A percentile compares a stretch with the other conserved stretches of the same genome.
Evolutionary conservation across 306 rosid genomes (phyloP).

Genomic region (Vachellia pachyceras): DNA sequence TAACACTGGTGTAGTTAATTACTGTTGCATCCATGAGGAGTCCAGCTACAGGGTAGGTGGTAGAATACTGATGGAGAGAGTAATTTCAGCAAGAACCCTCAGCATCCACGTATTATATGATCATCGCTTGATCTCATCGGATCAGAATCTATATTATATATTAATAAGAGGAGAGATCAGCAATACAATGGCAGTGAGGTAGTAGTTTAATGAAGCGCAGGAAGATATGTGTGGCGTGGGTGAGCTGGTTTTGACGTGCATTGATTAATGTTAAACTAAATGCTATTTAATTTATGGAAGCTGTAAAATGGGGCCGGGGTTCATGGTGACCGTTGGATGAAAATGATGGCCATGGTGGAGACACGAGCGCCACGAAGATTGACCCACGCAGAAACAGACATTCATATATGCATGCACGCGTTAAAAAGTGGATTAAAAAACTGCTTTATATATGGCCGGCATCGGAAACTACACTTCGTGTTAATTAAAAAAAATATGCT

Average conservation of each 20-base stretch:
- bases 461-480: too few species aligned
- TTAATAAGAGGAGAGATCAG: neutral
- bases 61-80: neutral
- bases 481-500: too few species aligned
- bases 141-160: neutral
- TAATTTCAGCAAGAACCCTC: neutral
- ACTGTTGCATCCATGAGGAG: slow-evolving; percentile 22
- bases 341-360: neutral
- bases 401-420: neutral
- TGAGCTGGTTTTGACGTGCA: neutral
- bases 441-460: too few species aligned
- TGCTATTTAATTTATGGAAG: neutral
- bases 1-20: neutral
- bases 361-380: neutral
- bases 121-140: too few species aligned
- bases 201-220: neutral
- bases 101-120: neutral
- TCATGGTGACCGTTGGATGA: neutral
- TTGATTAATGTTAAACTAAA: neutral
- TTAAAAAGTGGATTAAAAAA: neutral
- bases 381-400: neutral
- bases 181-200: too few species aligned
- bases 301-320: neutral
- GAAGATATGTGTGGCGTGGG: neutral
- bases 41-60: slow-evolving; percentile 6